These are phyloP conservation scores for Aspergillus texensis DNA, from an alignment of 2,329 filamentous ascomycete species.

Conservation along the genomic window DNA sequence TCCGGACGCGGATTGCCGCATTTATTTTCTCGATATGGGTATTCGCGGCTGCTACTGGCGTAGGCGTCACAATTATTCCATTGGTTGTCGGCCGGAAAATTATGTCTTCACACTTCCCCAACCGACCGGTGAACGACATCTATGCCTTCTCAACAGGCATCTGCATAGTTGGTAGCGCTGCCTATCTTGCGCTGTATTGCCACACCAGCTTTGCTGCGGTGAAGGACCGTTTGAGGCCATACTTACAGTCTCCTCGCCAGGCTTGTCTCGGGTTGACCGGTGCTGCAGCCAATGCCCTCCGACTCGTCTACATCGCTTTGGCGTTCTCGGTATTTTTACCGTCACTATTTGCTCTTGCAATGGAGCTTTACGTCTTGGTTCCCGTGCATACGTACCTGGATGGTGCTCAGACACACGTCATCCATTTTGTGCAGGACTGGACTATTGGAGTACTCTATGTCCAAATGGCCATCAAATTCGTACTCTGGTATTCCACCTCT, in stretches of 20 bases:
- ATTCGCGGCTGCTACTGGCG: constrained; percentile 85
- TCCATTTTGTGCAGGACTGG: constrained; percentile 92
- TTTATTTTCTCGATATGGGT: constrained; percentile 93
- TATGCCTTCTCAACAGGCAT: constrained; percentile 93
- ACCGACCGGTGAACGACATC: constrained; percentile 82
- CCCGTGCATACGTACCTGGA: constrained; percentile 79
- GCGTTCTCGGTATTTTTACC: constrained; percentile 80
- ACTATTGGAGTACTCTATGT: constrained; percentile 89
- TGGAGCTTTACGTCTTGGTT: constrained; percentile 87
- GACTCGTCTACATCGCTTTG: constrained; percentile 73
- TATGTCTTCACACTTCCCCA: constrained; percentile 72
- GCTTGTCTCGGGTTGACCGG: constrained; percentile 25
- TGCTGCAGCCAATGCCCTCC: constrained; percentile 40
- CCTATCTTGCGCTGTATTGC: constrained; percentile 63
- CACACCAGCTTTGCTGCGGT: constrained; percentile 25
- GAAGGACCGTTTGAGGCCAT: constrained; percentile 27
- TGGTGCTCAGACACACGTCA: constrained; percentile 41
- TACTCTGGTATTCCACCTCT: constrained; percentile 69
- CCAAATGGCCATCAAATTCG: constrained; percentile 72
- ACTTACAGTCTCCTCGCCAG: constrained; percentile 35
- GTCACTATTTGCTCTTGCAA: constrained; percentile 73
- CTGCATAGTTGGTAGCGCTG: constrained; percentile 71
- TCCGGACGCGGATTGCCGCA: constrained; percentile 74
- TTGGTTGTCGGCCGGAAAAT: constrained; percentile 81
- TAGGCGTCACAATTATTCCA: constrained; percentile 82